Evolutionary conservation across 140 eudicot genomes (phyloP).

Genomic region (Oenanthe javanica): DNA sequence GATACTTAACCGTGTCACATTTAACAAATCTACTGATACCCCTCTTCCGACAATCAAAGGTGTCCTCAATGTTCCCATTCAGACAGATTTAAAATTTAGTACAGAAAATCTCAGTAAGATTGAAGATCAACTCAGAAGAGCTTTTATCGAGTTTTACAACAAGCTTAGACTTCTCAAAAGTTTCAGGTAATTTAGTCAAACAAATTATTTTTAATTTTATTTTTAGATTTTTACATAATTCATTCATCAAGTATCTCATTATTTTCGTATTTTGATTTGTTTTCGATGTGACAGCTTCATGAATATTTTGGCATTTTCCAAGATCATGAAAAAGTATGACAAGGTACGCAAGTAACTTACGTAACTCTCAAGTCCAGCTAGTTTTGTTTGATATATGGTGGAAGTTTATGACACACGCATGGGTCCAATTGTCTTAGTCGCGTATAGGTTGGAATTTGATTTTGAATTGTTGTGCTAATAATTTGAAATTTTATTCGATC

Average conservation of each 20-base stretch:
- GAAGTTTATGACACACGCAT: background rate
- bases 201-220: background rate
- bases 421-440: background rate
- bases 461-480: background rate
- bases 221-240: background rate
- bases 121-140: slow-evolving; percentile 2
- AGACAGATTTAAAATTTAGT: slow-evolving; percentile 8
- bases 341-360: slow-evolving; percentile 26
- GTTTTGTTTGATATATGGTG: background rate
- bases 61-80: slow-evolving; percentile 4
- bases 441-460: background rate
- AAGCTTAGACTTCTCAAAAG: slow-evolving; percentile 17
- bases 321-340: slow-evolving; percentile 61
- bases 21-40: background rate
- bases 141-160: slow-evolving; percentile 9
- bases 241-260: background rate
- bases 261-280: background rate
- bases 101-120: slow-evolving; percentile 3
- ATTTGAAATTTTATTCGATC: background rate
- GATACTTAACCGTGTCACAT: background rate
- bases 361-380: background rate
- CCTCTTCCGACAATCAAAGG: slow-evolving; percentile 9
- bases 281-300: slow-evolving; percentile 26
- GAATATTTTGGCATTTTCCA: slow-evolving; percentile 45
- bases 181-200: background rate